Conservation (phyloP, 768 basidiomycete genomes). For the Omphalotus guepiniiformis region DNA sequence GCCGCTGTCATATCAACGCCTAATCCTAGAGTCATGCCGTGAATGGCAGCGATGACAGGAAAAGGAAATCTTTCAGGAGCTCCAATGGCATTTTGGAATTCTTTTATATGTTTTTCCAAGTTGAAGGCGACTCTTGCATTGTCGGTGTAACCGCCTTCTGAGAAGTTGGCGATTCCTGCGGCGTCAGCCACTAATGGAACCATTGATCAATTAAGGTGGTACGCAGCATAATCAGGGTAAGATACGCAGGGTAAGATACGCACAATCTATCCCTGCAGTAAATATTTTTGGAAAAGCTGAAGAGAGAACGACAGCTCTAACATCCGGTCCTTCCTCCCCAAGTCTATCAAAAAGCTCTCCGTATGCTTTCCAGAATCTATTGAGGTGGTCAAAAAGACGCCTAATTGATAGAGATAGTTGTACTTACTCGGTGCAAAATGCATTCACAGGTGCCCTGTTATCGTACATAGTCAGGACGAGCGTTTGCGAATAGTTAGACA, state of each 20-base stretch:
- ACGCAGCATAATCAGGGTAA: no score
- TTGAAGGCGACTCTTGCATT: constrained; percentile 48
- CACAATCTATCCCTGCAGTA: constrained; percentile 83
- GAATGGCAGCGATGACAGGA: constrained; percentile 81
- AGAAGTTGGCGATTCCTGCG: constrained; percentile 13
- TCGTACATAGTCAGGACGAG: neutral
- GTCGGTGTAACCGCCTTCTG: constrained; percentile 32
- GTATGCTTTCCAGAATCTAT: constrained; percentile 73
- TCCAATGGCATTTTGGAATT: constrained; percentile 70
- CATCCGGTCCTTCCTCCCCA: constrained; percentile 41
- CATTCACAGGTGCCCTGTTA: constrained; percentile 67
- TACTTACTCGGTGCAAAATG: constrained; percentile 48
- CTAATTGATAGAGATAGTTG: neutral
- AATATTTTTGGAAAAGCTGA: constrained; percentile 70
- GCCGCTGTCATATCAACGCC: constrained; percentile 71
- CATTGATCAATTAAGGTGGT: neutral
- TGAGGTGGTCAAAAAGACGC: neutral
- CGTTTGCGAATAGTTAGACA: neutral
- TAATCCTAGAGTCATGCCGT: constrained; percentile 72
- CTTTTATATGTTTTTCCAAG: constrained; percentile 41
- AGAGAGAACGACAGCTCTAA: constrained; percentile 70
- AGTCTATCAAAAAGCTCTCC: constrained; percentile 57
- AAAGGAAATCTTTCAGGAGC: constrained; percentile 64
- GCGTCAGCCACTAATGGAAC: constrained; percentile 27
- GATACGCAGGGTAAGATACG: neutral